phyloP scores from a whole-genome alignment of 352 stramenopile species.

The Pythium chondricola region DNA sequence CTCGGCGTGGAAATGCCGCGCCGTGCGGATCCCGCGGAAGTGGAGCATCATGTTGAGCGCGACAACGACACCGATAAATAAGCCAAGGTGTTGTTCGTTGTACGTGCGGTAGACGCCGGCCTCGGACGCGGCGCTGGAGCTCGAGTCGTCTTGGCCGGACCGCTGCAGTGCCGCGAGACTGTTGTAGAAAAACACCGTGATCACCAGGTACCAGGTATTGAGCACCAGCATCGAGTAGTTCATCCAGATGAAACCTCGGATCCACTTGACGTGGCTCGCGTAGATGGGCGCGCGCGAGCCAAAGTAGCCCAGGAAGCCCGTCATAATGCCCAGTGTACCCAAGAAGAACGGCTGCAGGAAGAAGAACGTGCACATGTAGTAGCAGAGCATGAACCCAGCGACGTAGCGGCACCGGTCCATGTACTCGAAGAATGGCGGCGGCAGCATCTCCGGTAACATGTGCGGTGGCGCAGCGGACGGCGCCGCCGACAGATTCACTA shows the following conservation, averaged over 20 bases:
- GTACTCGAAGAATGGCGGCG: conserved; percentile 36
- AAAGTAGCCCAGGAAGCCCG: conserved; percentile 59
- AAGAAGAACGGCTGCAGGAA: conserved; percentile 71
- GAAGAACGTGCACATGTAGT: conserved; percentile 64
- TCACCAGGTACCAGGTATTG: conserved; percentile 56
- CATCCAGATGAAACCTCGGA: conserved; percentile 57
- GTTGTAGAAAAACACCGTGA: conserved; percentile 33
- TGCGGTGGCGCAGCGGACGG: conserved; percentile 8
- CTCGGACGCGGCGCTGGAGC: background rate
- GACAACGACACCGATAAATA: conserved; percentile 50
- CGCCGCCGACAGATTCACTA: conserved; percentile 12
- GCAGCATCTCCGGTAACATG: conserved; percentile 5
- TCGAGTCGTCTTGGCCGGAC: conserved; percentile 2
- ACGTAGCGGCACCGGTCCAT: conserved; percentile 59
- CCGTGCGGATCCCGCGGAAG: conserved; percentile 37
- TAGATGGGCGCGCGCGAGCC: conserved; percentile 54
- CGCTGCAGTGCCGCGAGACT: conserved; percentile 4
- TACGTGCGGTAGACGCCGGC: conserved; percentile 12
- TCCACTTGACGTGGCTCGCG: conserved; percentile 54
- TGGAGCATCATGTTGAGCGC: conserved; percentile 54
- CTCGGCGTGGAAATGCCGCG: conserved; percentile 28
- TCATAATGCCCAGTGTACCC: conserved; percentile 48
- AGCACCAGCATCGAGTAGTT: conserved; percentile 67
- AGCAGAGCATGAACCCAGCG: conserved; percentile 52
- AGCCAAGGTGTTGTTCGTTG: conserved; percentile 28